Evolutionary conservation across 352 stramenopile species (phyloP).

Genomic region (Phytophthora sansomeana): DNA sequence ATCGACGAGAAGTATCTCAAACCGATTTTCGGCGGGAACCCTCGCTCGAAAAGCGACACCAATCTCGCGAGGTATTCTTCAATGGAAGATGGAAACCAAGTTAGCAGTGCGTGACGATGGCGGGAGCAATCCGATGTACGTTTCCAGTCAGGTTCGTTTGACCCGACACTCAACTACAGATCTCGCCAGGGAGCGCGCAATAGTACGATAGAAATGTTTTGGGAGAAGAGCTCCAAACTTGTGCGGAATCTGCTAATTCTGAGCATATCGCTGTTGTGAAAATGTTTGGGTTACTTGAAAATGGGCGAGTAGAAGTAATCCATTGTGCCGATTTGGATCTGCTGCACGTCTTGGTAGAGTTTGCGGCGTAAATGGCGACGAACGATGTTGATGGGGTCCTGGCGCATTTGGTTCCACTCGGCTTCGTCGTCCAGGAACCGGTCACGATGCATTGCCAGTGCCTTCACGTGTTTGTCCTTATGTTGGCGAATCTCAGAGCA

Average conservation of each 20-base stretch:
- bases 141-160: neutral
- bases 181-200: constrained; percentile 11
- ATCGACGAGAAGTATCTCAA: constrained; percentile 76
- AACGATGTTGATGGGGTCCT: constrained; percentile 76
- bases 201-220: constrained; percentile 23
- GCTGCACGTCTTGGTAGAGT: constrained; percentile 63
- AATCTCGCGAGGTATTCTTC: constrained; percentile 22
- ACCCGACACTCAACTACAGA: neutral
- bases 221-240: constrained; percentile 13
- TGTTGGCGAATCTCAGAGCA: constrained; percentile 73
- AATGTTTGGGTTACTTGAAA: constrained; percentile 44
- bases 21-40: constrained; percentile 68
- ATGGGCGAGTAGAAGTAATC: constrained; percentile 75
- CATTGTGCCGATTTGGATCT: constrained; percentile 69
- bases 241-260: constrained; percentile 20
- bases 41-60: constrained; percentile 31
- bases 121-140: neutral
- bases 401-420: constrained; percentile 70
- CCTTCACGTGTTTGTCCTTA: constrained; percentile 51
- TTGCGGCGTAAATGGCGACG: constrained; percentile 60
- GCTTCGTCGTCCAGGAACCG: constrained; percentile 64
- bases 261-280: constrained; percentile 8
- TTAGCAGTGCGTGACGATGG: constrained; percentile 11
- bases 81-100: constrained; percentile 14
- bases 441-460: constrained; percentile 54